Conservation (phyloP, 345 rosid genomes). For the Eucalyptus lansdowneana region DNA sequence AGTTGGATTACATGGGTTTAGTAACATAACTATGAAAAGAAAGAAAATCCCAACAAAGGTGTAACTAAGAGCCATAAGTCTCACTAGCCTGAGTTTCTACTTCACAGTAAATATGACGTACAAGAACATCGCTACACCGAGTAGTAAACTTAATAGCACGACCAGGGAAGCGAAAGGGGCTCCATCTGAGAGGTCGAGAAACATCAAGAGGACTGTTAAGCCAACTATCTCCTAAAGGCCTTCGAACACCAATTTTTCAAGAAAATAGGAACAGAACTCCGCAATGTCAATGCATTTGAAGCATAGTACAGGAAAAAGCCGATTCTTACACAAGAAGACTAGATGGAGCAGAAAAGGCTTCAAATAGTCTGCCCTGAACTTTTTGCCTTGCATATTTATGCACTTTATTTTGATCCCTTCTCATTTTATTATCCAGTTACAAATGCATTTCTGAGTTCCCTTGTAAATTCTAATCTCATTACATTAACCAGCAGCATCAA, state of each 20-base stretch:
- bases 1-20: background rate
- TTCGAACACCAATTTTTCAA: background rate
- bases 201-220: background rate
- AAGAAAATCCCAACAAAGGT: background rate
- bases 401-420: background rate
- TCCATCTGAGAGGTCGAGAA: background rate
- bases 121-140: background rate
- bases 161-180: background rate
- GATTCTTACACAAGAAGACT: background rate
- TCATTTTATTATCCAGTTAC: background rate
- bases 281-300: background rate
- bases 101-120: background rate
- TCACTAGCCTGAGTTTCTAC: background rate
- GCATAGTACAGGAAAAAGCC: background rate
- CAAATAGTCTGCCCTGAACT: background rate
- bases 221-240: background rate
- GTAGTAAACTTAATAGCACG: too few relatives aligned
- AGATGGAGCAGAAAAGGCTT: background rate
- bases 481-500: background rate
- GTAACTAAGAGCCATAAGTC: too few relatives aligned
- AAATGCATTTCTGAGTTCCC: background rate
- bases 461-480: background rate
- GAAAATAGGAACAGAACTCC: background rate
- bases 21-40: background rate
- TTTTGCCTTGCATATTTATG: background rate